Percentiles rank a stretch among this genome's conserved stretches.
Evolutionary conservation across 73 alveolate species (phyloP).

Genomic region (Paramecium sexaurelia): DNA sequence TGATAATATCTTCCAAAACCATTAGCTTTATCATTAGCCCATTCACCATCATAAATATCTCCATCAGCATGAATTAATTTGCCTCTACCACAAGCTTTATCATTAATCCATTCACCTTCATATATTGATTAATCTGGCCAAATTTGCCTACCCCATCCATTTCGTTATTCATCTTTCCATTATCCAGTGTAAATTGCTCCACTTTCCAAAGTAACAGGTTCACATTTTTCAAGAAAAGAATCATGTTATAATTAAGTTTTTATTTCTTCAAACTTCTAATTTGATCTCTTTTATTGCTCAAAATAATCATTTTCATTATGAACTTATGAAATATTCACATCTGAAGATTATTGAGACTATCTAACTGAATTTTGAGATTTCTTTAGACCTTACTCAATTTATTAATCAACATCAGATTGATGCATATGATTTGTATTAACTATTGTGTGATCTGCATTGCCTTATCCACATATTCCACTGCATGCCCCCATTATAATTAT

Average conservation of each 20-base stretch:
- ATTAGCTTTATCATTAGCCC: conserved; percentile 77
- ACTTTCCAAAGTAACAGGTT: conserved; percentile 64
- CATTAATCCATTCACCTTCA: conserved; percentile 82
- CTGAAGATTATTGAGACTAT: conserved; percentile 50
- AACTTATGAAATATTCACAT: neutral
- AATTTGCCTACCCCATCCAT: conserved; percentile 76
- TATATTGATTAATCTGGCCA: conserved; percentile 80
- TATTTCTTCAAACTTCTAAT: neutral
- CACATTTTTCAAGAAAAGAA: conserved; percentile 40
- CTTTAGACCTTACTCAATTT: neutral
- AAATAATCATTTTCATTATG: neutral
- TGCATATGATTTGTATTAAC: neutral
- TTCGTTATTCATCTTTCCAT: conserved; percentile 69
- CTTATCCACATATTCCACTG: conserved; percentile 47
- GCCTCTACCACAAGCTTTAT: conserved; percentile 84
- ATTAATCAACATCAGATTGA: neutral
- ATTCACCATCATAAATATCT: conserved; percentile 76
- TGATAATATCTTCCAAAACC: conserved; percentile 67
- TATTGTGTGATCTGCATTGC: conserved; percentile 35
- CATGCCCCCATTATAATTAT: conserved; percentile 32
- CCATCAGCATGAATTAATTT: conserved; percentile 80
- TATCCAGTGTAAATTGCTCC: conserved; percentile 73
- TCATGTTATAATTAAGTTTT: conserved; percentile 6
- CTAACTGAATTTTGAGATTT: conserved; percentile 28
- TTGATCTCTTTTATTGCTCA: neutral